These are phyloP conservation scores for Glycine latifolia DNA, from an alignment of 306 rosid species.

Conservation along the genomic window DNA sequence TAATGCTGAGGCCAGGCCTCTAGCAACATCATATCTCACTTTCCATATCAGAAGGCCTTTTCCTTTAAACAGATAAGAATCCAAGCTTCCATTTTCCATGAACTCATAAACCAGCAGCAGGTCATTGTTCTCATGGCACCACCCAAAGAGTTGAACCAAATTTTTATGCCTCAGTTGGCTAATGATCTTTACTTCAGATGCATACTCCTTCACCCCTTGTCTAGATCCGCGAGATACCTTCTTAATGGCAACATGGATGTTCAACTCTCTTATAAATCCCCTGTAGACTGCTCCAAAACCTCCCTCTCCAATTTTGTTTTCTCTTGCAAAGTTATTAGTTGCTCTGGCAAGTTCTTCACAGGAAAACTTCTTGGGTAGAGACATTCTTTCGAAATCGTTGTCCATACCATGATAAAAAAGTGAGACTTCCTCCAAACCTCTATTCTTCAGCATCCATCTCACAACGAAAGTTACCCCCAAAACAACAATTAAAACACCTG, in stretches of 20 bases:
- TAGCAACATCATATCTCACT: conserved; percentile 48
- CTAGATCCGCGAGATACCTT: conserved; percentile 44
- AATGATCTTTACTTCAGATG: conserved; percentile 54
- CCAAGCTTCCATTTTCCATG: conserved; percentile 55
- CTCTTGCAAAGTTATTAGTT: too few relatives aligned
- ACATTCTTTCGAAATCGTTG: too few relatives aligned
- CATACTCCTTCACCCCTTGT: conserved; percentile 54
- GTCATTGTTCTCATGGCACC: conserved; percentile 50
- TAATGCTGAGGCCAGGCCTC: conserved; percentile 52
- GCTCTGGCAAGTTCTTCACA: too few relatives aligned
- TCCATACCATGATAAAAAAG: too few relatives aligned
- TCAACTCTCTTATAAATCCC: conserved; percentile 41
- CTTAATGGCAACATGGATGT: conserved; percentile 49
- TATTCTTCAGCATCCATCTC: too few relatives aligned
- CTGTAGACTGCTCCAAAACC: conserved; percentile 60
- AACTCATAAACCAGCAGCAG: conserved; percentile 53
- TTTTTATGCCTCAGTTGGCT: conserved; percentile 53
- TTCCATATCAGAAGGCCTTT: conserved; percentile 44
- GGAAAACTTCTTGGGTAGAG: too few relatives aligned
- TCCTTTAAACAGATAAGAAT: conserved; percentile 45
- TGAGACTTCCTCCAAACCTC: too few relatives aligned
- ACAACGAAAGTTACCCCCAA: background rate
- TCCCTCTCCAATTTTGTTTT: too few relatives aligned
- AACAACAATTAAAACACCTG: conserved; percentile 13
- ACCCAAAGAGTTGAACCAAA: conserved; percentile 53